These are phyloP conservation scores for Chalciporus pseudorubinellus DNA, from an alignment of 768 basidiomycete genomes.

Conservation along the genomic window DNA sequence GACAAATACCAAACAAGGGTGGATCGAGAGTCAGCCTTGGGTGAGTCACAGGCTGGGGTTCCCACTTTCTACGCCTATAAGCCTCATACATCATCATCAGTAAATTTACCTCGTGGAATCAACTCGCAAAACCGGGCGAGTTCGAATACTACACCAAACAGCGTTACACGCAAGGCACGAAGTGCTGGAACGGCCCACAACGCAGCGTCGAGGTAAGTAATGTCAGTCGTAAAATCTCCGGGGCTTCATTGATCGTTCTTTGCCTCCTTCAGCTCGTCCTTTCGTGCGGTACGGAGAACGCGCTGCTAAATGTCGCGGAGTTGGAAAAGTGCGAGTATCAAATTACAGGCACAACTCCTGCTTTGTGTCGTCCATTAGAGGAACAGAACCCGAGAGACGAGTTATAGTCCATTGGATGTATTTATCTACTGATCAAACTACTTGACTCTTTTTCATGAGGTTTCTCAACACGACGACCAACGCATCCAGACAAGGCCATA, in stretches of 20 bases:
- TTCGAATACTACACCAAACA: slow-evolving; percentile 80
- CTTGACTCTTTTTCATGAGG: background rate
- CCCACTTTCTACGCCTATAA: background rate
- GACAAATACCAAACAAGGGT: slow-evolving; percentile 83
- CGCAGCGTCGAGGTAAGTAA: slow-evolving; percentile 71
- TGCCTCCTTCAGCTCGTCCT: slow-evolving; percentile 59
- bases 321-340: slow-evolving; percentile 97
- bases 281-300: slow-evolving; percentile 84
- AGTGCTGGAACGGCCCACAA: slow-evolving; percentile 96
- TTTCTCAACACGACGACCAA: background rate
- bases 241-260: slow-evolving; percentile 1
- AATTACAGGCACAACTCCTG: slow-evolving; percentile 81
- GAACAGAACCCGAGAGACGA: slow-evolving; percentile 32
- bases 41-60: slow-evolving; percentile 44
- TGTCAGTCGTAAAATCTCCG: background rate
- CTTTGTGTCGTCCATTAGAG: slow-evolving; percentile 61
- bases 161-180: slow-evolving; percentile 76
- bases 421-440: slow-evolving; percentile 1
- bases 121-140: slow-evolving; percentile 52
- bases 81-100: slow-evolving; percentile 36
- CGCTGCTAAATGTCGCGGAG: slow-evolving; percentile 73
- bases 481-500: background rate
- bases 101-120: slow-evolving; percentile 79
- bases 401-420: slow-evolving; percentile 16
- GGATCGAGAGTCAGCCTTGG: slow-evolving; percentile 77